Base-by-base conservation (phyloP, 2,329 filamentous ascomycete species). In the Elsinoe perseae region DNA sequence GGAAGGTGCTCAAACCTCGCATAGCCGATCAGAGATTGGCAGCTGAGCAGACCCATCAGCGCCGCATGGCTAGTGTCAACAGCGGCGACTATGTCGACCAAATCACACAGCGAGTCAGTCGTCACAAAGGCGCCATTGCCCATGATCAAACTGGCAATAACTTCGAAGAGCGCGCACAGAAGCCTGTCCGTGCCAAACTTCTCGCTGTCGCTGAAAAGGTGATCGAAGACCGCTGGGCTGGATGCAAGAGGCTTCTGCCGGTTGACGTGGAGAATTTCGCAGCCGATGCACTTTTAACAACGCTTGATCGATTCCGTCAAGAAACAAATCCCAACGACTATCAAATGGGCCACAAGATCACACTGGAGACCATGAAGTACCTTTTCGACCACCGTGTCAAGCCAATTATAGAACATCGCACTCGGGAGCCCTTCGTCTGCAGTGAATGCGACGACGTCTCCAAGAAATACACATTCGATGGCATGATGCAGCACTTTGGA, bases 341-440 rank as follows among this genome's bases (percentile, higher is more conserved):
- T 64, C 60, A 7, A 46, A 58, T 9, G 58, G 66, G 27, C 56
- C 65, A 12, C 56, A 57, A 5, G 55, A 54, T 57, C 57, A 38
- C 84, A 1, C 72, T 93, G 62, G 87, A 92, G 66, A 89, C 91
- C 65, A 90, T 93, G 87, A 91, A 87, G 69, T 92, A 85, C 82
- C 75, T 91, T 27, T 91, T 87, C 67, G 87, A 91, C 64, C 81
- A 80, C 62, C 90, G 89, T 67, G 77, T 93, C 66, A 87, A 83
- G 64, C 81, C 82, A 21, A 71, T 82, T 55, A 88, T 85, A 2
- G 84, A 89, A 60, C 71, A 75, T 44, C 77, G 79, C 62, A 77
- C 82, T 62, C 86, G 83, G 64, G 86, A 91, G 56, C 72, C 91
- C 8, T 93, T 93, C 68, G 77, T 87, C 57, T 93, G 88, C 72